Base-by-base conservation (phyloP, 1,139 yeast species). In the Casaregolazyma suthepensis region DNA sequence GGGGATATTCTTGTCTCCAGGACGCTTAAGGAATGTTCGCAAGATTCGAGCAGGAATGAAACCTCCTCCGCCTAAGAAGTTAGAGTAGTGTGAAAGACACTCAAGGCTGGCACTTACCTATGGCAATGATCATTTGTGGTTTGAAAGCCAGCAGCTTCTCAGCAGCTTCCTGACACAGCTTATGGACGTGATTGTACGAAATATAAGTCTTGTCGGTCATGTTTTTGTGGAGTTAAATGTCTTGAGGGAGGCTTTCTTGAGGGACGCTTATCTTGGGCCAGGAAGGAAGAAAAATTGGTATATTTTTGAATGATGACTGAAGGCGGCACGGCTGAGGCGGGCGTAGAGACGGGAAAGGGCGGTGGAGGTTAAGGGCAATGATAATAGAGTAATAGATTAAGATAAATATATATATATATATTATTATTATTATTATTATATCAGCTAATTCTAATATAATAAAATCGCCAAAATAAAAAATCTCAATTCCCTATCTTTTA, bases 11-110 rank as follows among this genome's bases (percentile, higher is more conserved):
- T 93, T 90, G 60, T 86, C 80, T 55, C 95, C 96, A 52, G 86
- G 87, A 59, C 83, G 84, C 71, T 89, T 90, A 65, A 91, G 76
- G 72, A 91, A 91, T 0, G 97, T 84, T 70, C 98, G 82, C 64
- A 91, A 80, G 74, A 91, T 91, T 69, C 98, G 82, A 29, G 98
- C 97, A 17, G 98, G 98, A 58, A 91, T 91, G 71, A 91, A 87
- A 5, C 98, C 98, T 64, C 98, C 96, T 59, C 96, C 96, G 65
- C 87, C 73, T 58, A 18, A n/a, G 23, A 18, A 51, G 52, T 45
- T 22, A 18, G 35, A 17, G 13, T 17, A 6, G 10, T 19, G 5
- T 5, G 37, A 19, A 46, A n/a, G 15, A n/a, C 22, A 17, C n/a
- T 9, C 2, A 3, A 17, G 22, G 29, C 10, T 19, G 5, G 17